Evolutionary conservation across 2,329 filamentous ascomycete species (phyloP).

Genomic region (Nigrospora sphaerica): DNA sequence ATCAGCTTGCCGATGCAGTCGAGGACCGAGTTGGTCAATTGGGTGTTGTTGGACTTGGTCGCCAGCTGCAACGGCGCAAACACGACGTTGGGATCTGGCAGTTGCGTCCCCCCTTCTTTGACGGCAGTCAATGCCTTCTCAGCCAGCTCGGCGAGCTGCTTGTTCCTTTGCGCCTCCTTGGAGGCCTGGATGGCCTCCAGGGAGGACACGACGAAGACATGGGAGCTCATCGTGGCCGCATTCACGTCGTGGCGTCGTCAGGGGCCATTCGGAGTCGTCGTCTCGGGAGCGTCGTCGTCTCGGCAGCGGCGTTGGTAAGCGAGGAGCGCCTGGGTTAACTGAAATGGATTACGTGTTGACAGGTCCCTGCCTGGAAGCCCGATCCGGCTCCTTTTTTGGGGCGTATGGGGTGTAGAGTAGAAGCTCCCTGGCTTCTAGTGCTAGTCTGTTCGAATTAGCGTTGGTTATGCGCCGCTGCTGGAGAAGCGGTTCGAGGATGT

Average conservation of each 20-base stretch:
- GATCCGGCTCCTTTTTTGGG: too few species aligned
- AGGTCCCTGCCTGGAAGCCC: too few species aligned
- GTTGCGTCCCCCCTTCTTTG: slow-evolving; percentile 72
- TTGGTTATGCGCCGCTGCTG: too few species aligned
- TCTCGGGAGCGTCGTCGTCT: too few species aligned
- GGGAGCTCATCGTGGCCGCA: slow-evolving; percentile 72
- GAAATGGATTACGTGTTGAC: background rate
- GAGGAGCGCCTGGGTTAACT: background rate
- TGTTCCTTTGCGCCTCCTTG: slow-evolving; percentile 83
- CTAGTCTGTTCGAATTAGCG: too few species aligned
- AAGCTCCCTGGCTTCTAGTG: too few species aligned
- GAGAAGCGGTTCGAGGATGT: too few species aligned
- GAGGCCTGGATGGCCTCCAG: slow-evolving; percentile 86
- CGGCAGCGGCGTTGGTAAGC: background rate
- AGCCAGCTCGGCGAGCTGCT: slow-evolving; percentile 74
- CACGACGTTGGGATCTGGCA: slow-evolving; percentile 84
- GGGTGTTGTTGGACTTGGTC: slow-evolving; percentile 76
- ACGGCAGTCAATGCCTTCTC: slow-evolving; percentile 79
- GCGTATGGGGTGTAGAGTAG: too few species aligned
- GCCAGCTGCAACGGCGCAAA: slow-evolving; percentile 89
- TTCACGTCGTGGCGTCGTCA: background rate
- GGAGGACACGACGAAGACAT: slow-evolving; percentile 91
- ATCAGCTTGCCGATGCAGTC: slow-evolving; percentile 99
- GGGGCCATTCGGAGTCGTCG: slow-evolving; percentile 1
- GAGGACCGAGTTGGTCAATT: slow-evolving; percentile 81